Conservation (phyloP, 2,329 filamentous ascomycete species). For the Colletotrichum cuscutae region DNA sequence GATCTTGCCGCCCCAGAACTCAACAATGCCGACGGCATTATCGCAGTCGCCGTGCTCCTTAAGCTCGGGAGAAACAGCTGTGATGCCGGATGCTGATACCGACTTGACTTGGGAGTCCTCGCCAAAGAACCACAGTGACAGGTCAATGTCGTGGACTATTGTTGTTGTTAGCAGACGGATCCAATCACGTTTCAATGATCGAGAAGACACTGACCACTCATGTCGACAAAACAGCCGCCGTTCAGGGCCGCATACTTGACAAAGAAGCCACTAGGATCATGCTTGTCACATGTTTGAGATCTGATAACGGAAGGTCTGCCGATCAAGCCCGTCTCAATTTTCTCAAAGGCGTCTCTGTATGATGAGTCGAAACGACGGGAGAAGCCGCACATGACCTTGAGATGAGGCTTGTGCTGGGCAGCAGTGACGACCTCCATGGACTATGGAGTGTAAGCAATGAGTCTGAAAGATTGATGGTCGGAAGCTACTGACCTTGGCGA, state of each 20-base stretch:
- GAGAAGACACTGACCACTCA: constrained; percentile 12
- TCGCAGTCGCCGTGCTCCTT: constrained; percentile 45
- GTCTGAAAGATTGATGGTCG: background rate
- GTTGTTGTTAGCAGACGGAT: no score
- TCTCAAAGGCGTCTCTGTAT: constrained; percentile 68
- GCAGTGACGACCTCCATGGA: constrained; percentile 63
- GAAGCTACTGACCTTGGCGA: constrained; percentile 59
- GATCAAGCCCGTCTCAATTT: constrained; percentile 64
- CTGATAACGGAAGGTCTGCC: constrained; percentile 70
- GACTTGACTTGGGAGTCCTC: constrained; percentile 45
- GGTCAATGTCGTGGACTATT: constrained; percentile 33
- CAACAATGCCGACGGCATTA: constrained; percentile 64
- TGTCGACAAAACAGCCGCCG: constrained; percentile 76
- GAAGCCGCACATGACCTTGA: constrained; percentile 67
- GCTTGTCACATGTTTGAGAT: constrained; percentile 74
- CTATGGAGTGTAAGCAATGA: constrained; percentile 56
- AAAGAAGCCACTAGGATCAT: constrained; percentile 74
- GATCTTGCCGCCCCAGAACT: constrained; percentile 71
- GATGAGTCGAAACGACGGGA: constrained; percentile 67
- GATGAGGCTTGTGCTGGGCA: constrained; percentile 63
- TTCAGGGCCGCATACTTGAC: constrained; percentile 73
- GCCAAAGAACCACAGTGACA: constrained; percentile 48
- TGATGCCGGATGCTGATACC: constrained; percentile 44
- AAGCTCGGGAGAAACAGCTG: constrained; percentile 44
- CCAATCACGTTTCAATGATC: no score